phyloP scores from a whole-genome alignment of 129 eudicot genomes.

The Apium graveolens region DNA sequence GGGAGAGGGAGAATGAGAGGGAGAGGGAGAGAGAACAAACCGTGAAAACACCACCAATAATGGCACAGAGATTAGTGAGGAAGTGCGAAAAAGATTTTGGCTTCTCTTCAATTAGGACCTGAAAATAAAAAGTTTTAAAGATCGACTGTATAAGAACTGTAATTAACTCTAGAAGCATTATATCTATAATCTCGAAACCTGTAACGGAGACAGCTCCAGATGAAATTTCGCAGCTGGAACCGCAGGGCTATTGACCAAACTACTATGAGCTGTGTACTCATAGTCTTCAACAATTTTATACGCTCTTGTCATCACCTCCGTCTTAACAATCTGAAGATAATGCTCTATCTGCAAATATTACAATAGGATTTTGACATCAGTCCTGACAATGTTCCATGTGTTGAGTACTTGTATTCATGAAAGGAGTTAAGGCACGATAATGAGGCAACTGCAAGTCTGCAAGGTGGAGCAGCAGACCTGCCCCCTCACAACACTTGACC shows the following conservation, averaged over 20 bases:
- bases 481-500: neutral
- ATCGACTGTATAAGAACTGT: neutral
- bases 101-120: slow-evolving; percentile 80
- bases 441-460: neutral
- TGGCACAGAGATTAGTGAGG: slow-evolving; percentile 89
- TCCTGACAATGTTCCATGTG: neutral
- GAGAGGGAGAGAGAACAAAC: slow-evolving; percentile 40
- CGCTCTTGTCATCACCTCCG: slow-evolving; percentile 72
- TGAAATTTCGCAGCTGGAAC: slow-evolving; percentile 90
- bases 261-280: slow-evolving; percentile 94
- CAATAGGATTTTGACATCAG: neutral
- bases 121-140: slow-evolving; percentile 12
- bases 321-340: slow-evolving; percentile 89
- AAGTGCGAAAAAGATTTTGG: slow-evolving; percentile 81
- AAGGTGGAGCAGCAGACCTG: neutral
- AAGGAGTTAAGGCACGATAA: neutral
- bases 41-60: slow-evolving; percentile 96
- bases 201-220: slow-evolving; percentile 85
- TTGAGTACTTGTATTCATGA: neutral
- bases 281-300: slow-evolving; percentile 71
- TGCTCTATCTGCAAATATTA: slow-evolving; percentile 73
- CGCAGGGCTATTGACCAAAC: slow-evolving; percentile 65
- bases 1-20: too few species aligned
- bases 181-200: slow-evolving; percentile 35
- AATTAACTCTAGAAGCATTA: neutral